phyloP scores from a whole-genome alignment of 441 rosid species.

The Populus trichocarpa region DNA sequence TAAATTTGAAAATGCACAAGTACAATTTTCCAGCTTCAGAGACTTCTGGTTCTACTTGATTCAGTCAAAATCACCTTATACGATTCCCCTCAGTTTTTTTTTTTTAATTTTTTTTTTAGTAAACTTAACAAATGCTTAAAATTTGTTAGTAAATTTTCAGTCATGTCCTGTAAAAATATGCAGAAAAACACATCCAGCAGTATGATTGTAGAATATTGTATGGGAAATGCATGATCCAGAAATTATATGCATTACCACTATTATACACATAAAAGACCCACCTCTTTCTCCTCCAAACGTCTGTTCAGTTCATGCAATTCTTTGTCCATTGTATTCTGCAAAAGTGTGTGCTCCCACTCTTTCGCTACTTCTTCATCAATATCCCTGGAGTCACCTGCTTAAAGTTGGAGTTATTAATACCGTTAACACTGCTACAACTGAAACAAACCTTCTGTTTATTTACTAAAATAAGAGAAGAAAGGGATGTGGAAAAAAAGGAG shows the following conservation, averaged over 20 bases:
- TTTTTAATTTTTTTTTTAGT: too few relatives aligned
- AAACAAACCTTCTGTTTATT: conserved; percentile 7
- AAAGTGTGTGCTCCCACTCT: conserved; percentile 93
- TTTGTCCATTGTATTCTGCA: conserved; percentile 91
- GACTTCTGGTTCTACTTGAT: background rate
- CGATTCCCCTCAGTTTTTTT: too few relatives aligned
- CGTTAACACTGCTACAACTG: conserved; percentile 3
- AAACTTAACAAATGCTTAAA: background rate
- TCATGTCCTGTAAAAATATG: background rate
- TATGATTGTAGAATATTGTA: background rate
- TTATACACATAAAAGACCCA: conserved; percentile 18
- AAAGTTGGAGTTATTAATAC: conserved; percentile 15
- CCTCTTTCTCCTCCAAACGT: conserved; percentile 97
- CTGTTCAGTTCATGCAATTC: conserved; percentile 89
- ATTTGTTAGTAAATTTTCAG: background rate
- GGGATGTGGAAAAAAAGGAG: background rate
- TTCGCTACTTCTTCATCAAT: conserved; percentile 83
- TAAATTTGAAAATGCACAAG: background rate
- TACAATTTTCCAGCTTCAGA: background rate
- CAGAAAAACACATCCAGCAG: background rate
- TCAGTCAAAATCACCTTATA: background rate
- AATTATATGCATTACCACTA: conserved; percentile 8
- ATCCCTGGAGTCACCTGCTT: conserved; percentile 68
- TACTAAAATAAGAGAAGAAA: background rate
- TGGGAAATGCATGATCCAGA: background rate